Base-by-base conservation (phyloP, 352 stramenopile species). In the Phytopythium cucurbitacearum region DNA sequence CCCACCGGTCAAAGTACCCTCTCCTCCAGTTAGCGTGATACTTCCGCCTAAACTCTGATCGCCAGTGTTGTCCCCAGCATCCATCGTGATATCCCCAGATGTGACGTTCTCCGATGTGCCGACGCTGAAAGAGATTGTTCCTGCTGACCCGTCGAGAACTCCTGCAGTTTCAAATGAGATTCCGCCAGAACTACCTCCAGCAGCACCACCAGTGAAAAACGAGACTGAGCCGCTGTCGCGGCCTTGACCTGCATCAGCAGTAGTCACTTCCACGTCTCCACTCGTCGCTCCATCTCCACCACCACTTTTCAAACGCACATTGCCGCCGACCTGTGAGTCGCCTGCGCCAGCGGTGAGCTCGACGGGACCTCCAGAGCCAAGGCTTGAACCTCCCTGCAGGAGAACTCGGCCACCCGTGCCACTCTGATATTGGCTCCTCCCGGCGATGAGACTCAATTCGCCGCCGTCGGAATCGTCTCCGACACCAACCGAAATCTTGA, bases 301-400 rank as follows among this genome's bases (percentile, higher is more conserved):
- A 44, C 66, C 41, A 11, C 41, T 21, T 35, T n/a, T 28, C 34
- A 60, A 48, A 11, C 7, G 61, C 41, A 80, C 49, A 11, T 67
- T 77, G 40, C 80, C 80, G 40, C 61, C 58, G n/a, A 73, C 65
- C 44, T 69, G 64, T 57, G 68, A 67, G 12, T 38, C n/a, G 5
- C 48, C 43, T 16, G 12, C 12, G 2, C 56, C 56, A 16, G 34
- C 44, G 8, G 13, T 10, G 12, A 62, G 7, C 56, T 71, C 33
- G 49, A 72, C 51, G 61, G 61, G 36, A n/a, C 58, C n/a, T 49
- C 57, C 53, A 53, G 38, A 5, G 4, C 12, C 7, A 28, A 15
- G 53, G 9, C 45, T 50, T 0, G 12, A 8, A 1, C 59, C 59
- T 41, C 52, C 57, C 3, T 15, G 3, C 9, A 66, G 3, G 33